Percentiles rank a stretch among this genome's conserved stretches.
These are phyloP conservation scores for Penicillium hordei DNA, from an alignment of 2,329 filamentous ascomycete genomes.

Conservation along the genomic window DNA sequence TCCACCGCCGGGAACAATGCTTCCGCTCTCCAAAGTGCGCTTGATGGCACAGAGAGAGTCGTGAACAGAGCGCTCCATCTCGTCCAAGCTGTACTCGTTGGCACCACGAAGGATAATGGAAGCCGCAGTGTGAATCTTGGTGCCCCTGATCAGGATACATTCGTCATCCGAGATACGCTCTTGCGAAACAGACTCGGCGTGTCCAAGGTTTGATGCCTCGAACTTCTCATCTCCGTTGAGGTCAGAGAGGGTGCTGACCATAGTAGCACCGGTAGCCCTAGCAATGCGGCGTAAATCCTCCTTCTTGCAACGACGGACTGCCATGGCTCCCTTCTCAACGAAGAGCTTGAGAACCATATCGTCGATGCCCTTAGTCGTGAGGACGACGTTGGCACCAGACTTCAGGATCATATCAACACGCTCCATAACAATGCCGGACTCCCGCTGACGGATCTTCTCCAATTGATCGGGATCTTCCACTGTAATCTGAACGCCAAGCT, in stretches of 20 bases:
- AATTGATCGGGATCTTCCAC: constrained; percentile 96
- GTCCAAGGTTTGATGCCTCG: constrained; percentile 81
- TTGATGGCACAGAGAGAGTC: constrained; percentile 97
- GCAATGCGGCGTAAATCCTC: constrained; percentile 95
- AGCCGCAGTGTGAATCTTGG: constrained; percentile 88
- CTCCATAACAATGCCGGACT: constrained; percentile 90
- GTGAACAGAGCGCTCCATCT: constrained; percentile 98
- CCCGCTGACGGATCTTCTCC: constrained; percentile 92
- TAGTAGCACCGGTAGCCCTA: constrained; percentile 88
- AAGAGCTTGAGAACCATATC: constrained; percentile 94
- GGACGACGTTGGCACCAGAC: constrained; percentile 89
- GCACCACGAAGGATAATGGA: constrained; percentile 94
- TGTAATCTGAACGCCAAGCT: constrained; percentile 96
- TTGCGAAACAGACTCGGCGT: constrained; percentile 94
- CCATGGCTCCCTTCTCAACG: constrained; percentile 92
- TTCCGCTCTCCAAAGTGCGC: constrained; percentile 92
- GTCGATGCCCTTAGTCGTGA: constrained; percentile 98
- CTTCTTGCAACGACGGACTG: constrained; percentile 95
- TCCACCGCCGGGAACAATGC: constrained; percentile 93
- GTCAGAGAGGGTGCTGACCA: constrained; percentile 91
- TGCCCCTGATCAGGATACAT: constrained; percentile 94
- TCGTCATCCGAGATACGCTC: constrained; percentile 98
- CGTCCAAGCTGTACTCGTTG: constrained; percentile 94
- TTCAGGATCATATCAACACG: constrained; percentile 97
- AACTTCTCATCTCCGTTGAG: constrained; percentile 97